Evolutionary conservation across 805 yeast species (phyloP).

Genomic region (Blastobotrys mokoenaii): DNA sequence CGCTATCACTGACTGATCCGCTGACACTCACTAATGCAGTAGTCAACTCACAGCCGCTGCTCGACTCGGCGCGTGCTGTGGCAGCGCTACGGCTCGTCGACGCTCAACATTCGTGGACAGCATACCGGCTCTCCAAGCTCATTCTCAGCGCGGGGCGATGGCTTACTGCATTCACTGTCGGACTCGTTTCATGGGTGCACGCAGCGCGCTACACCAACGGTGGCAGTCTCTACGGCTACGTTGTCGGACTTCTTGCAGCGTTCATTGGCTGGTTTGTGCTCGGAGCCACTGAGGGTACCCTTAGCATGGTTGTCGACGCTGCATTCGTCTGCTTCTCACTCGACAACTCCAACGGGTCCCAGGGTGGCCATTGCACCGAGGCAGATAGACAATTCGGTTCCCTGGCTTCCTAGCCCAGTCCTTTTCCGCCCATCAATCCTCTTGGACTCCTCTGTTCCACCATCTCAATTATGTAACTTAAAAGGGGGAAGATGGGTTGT

Average conservation of each 20-base stretch:
- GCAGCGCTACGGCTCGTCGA: constrained; percentile 10
- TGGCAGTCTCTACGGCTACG: constrained; percentile 32
- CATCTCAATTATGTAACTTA: no score
- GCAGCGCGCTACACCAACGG: constrained; percentile 29
- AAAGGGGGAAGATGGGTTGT: no score
- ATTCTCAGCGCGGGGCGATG: constrained; percentile 30
- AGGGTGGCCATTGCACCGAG: constrained; percentile 24
- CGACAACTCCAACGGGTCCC: constrained; percentile 21
- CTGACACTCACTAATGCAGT: constrained; percentile 32
- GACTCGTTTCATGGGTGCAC: constrained; percentile 33
- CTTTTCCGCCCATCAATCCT: no score
- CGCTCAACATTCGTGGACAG: constrained; percentile 9
- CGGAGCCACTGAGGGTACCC: constrained; percentile 35
- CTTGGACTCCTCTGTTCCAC: no score
- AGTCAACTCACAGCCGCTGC: constrained; percentile 26
- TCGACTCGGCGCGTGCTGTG: constrained; percentile 26
- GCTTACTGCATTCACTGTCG: constrained; percentile 30
- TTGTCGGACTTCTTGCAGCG: constrained; percentile 32
- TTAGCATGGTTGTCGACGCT: constrained; percentile 31
- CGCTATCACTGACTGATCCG: constrained; percentile 27
- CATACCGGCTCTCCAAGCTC: constrained; percentile 32
- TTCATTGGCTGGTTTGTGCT: constrained; percentile 35
- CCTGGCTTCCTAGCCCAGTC: no score
- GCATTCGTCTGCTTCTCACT: constrained; percentile 30
- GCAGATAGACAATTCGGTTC: constrained; percentile 18